phyloP scores from a whole-genome alignment of 179 eudicot genomes.

The Vitellaria paradoxa region DNA sequence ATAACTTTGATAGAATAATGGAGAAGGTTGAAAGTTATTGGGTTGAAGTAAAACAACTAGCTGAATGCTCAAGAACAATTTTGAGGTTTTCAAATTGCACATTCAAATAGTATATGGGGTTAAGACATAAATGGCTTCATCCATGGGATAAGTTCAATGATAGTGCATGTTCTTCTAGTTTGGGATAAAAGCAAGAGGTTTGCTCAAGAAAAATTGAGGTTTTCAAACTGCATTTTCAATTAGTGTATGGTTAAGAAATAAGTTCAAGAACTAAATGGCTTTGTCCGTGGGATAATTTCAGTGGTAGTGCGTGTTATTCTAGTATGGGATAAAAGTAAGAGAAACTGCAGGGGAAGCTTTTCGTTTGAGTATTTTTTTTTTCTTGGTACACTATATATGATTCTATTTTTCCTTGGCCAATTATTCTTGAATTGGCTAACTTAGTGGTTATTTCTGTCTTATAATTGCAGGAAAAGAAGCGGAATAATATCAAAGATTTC shows the following conservation, averaged over 20 bases:
- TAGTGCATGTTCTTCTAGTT: background rate
- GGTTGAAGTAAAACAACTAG: background rate
- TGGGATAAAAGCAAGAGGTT: too few relatives aligned
- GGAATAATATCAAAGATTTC: slow-evolving; percentile 83
- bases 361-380: background rate
- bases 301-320: background rate
- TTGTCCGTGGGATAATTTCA: background rate
- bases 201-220: background rate
- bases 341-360: too few relatives aligned
- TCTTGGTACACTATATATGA: too few relatives aligned
- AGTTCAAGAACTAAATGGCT: background rate
- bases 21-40: background rate
- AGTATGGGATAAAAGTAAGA: too few relatives aligned
- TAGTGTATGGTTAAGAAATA: background rate
- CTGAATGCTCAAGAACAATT: background rate
- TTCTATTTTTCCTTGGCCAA: too few relatives aligned
- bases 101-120: background rate
- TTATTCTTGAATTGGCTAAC: background rate
- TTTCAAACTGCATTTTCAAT: background rate
- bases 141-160: background rate
- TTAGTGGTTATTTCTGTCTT: slow-evolving; percentile 7
- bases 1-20: background rate
- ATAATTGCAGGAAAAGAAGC: slow-evolving; percentile 70
- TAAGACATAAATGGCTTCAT: background rate
- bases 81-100: background rate